phyloP scores from a whole-genome alignment of 305 asterid species.

The Solanum aculeatissimum region DNA sequence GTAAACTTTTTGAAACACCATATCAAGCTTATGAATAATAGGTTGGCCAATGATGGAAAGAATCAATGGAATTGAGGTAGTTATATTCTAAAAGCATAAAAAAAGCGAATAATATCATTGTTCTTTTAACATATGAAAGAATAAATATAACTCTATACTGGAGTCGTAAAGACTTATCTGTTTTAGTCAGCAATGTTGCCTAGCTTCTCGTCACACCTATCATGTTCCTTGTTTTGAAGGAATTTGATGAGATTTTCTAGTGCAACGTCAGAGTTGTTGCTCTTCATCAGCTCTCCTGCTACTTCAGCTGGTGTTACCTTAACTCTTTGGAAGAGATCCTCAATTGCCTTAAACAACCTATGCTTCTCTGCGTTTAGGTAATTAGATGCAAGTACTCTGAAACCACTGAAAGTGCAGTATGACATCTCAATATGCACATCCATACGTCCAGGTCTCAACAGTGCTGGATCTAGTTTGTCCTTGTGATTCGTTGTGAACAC shows the following conservation, averaged over 20 bases:
- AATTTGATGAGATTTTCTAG: slow-evolving; percentile 21
- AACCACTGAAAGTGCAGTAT: slow-evolving; percentile 45
- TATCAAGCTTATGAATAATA: background rate
- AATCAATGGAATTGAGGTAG: background rate
- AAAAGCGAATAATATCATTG: background rate
- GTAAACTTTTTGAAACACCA: background rate
- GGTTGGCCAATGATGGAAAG: background rate
- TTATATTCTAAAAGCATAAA: background rate
- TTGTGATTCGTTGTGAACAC: slow-evolving; percentile 76
- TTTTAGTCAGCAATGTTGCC: slow-evolving; percentile 32
- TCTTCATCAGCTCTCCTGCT: slow-evolving; percentile 80
- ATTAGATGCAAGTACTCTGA: slow-evolving; percentile 49
- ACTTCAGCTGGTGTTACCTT: slow-evolving; percentile 76
- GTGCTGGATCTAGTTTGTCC: slow-evolving; percentile 56
- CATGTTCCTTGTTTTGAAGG: slow-evolving; percentile 25
- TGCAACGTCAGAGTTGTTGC: slow-evolving; percentile 33
- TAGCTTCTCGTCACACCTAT: background rate
- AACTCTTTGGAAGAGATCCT: slow-evolving; percentile 29
- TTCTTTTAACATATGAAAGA: background rate
- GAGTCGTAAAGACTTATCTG: background rate
- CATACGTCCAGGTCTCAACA: slow-evolving; percentile 75
- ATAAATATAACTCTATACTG: background rate
- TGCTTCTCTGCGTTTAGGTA: slow-evolving; percentile 48
- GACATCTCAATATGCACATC: slow-evolving; percentile 72
- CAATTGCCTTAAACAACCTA: slow-evolving; percentile 18